Percentiles rank a stretch among this genome's conserved stretches.
Conservation (phyloP, 2,329 filamentous ascomycete genomes). For the Xylaria sp. region DNA sequence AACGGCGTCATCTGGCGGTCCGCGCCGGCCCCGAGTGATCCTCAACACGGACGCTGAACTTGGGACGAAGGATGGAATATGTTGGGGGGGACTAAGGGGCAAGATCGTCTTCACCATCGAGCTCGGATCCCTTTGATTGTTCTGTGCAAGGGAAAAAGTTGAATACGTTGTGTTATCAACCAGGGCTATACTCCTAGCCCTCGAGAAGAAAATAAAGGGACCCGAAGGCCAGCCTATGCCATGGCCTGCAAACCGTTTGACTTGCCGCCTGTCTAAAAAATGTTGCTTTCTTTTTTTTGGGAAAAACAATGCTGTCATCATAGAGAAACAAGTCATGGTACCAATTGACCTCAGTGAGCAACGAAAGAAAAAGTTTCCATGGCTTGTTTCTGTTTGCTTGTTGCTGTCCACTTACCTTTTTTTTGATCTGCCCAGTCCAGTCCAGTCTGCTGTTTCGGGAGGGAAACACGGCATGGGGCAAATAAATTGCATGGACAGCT, state of each 20-base stretch:
- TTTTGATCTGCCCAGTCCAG: too few species aligned
- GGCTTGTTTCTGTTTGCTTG: too few species aligned
- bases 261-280: background rate
- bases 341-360: too few species aligned
- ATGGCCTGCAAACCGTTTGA: background rate
- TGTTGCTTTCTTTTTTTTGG: background rate
- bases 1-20: conserved; percentile 25
- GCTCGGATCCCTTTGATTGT: background rate
- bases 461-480: background rate
- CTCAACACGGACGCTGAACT: conserved; percentile 3
- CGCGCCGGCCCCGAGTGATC: conserved; percentile 5
- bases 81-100: background rate
- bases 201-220: background rate
- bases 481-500: conserved; percentile 20
- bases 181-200: background rate
- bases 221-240: background rate
- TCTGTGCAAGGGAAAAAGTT: background rate
- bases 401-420: too few species aligned
- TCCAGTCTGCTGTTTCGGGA: too few species aligned
- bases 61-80: background rate
- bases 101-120: background rate
- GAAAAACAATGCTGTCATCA: background rate
- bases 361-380: too few species aligned
- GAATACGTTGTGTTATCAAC: background rate
- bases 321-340: too few species aligned